Conservation (phyloP, 768 basidiomycete genomes). For the Termitomyces sp. region DNA sequence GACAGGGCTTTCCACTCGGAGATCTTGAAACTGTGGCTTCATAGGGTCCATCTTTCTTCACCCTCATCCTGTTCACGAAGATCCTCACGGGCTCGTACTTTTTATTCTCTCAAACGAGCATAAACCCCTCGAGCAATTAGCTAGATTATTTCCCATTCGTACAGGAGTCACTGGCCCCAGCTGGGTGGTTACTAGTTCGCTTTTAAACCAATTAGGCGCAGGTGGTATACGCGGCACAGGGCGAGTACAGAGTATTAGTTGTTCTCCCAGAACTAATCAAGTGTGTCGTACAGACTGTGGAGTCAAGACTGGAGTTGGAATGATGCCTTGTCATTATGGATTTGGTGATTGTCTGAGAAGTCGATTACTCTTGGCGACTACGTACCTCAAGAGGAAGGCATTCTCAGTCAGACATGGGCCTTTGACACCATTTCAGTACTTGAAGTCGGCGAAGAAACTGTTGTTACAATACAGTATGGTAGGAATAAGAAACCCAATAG, state of each 20-base stretch:
- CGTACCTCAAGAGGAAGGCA: neutral
- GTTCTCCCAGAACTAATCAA: neutral
- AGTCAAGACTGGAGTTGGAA: constrained; percentile 37
- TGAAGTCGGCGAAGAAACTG: constrained; percentile 48
- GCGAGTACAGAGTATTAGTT: constrained; percentile 32
- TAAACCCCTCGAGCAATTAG: constrained; percentile 58
- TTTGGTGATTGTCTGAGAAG: constrained; percentile 6
- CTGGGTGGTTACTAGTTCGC: constrained; percentile 61
- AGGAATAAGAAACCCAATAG: constrained; percentile 54
- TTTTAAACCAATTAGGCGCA: constrained; percentile 54
- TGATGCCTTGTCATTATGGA: constrained; percentile 41
- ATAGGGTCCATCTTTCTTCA: constrained; percentile 61
- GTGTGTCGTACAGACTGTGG: constrained; percentile 17
- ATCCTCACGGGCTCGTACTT: constrained; percentile 29
- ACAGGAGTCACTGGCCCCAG: constrained; percentile 76
- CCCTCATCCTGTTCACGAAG: constrained; percentile 42
- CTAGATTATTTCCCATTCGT: constrained; percentile 76
- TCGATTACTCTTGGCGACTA: neutral
- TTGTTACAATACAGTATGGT: constrained; percentile 87
- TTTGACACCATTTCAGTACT: constrained; percentile 41
- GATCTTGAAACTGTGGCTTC: neutral
- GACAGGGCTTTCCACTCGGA: neutral
- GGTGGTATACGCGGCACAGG: constrained; percentile 76
- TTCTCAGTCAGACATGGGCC: neutral
- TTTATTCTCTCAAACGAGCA: constrained; percentile 58